phyloP scores from a whole-genome alignment of 805 yeast species.

The Blastobotrys americana region DNA sequence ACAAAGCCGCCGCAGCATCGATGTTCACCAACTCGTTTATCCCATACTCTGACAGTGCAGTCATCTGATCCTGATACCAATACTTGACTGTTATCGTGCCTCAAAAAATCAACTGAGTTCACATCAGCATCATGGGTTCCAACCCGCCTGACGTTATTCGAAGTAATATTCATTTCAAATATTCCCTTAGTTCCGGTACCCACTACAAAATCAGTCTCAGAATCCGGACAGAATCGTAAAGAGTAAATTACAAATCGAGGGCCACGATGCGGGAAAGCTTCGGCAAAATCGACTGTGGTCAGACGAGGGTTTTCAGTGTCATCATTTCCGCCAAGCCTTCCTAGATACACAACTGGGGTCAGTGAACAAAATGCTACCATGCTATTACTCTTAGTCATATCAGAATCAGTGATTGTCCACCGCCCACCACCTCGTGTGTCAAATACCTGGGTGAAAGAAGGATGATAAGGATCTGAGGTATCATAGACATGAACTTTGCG shows the following conservation, averaged over 20 bases:
- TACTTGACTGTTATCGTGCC: conserved; percentile 32
- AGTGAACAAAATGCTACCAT: background rate
- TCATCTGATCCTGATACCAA: conserved; percentile 42
- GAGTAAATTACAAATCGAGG: conserved; percentile 19
- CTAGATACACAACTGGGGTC: conserved; percentile 1
- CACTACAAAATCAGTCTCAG: conserved; percentile 18
- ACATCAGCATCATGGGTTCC: conserved; percentile 23
- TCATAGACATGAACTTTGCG: conserved; percentile 22
- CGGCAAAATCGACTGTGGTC: conserved; percentile 9
- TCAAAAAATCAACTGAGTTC: conserved; percentile 25
- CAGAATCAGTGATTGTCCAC: conserved; percentile 28
- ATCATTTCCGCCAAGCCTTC: background rate
- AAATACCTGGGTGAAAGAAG: conserved; percentile 12
- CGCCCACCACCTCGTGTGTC: conserved; percentile 1
- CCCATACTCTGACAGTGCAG: conserved; percentile 46
- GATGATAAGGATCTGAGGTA: conserved; percentile 14
- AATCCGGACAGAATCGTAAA: conserved; percentile 20
- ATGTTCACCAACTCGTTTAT: conserved; percentile 22
- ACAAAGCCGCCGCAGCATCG: conserved; percentile 23
- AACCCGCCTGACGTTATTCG: conserved; percentile 7
- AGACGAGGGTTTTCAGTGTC: background rate
- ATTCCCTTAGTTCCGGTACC: conserved; percentile 21
- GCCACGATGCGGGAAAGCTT: conserved; percentile 6
- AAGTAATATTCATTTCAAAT: conserved; percentile 19
- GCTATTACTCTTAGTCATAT: conserved; percentile 20